phyloP scores from a whole-genome alignment of 2,329 filamentous ascomycete genomes.

The Stagonosporopsis chrysanthemi region DNA sequence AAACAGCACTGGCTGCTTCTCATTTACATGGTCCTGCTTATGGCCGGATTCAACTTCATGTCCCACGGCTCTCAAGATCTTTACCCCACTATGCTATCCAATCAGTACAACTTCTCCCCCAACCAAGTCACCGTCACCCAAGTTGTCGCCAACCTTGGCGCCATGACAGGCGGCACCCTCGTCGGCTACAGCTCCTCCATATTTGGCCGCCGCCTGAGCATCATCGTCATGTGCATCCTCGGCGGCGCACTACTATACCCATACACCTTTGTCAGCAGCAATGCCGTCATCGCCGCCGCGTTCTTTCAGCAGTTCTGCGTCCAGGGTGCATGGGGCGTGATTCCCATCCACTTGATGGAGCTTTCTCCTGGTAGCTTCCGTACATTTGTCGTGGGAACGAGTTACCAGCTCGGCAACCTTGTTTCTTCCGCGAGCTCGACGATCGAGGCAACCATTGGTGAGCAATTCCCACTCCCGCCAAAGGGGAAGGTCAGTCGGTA shows the following conservation, averaged over 20 bases:
- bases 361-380: slow-evolving; percentile 75
- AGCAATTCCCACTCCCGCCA: slow-evolving; percentile 73
- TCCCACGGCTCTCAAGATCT: slow-evolving; percentile 77
- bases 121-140: slow-evolving; percentile 58
- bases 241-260: slow-evolving; percentile 84
- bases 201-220: slow-evolving; percentile 57
- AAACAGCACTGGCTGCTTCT: slow-evolving; percentile 82
- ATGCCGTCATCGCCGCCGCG: slow-evolving; percentile 75
- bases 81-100: slow-evolving; percentile 67
- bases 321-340: slow-evolving; percentile 55
- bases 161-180: slow-evolving; percentile 56
- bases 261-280: slow-evolving; percentile 72
- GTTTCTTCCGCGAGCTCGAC: slow-evolving; percentile 73
- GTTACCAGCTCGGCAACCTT: slow-evolving; percentile 81
- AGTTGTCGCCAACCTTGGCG: slow-evolving; percentile 60
- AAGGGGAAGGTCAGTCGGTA: slow-evolving; percentile 49
- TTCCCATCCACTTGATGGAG: slow-evolving; percentile 77
- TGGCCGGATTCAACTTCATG: slow-evolving; percentile 95
- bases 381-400: slow-evolving; percentile 76
- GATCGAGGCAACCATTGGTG: slow-evolving; percentile 78
- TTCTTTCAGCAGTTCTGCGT: slow-evolving; percentile 74
- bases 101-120: slow-evolving; percentile 62
- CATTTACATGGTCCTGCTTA: slow-evolving; percentile 81
- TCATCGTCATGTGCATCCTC: slow-evolving; percentile 60
- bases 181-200: slow-evolving; percentile 57